Conservation (phyloP, 768 basidiomycete species). For the Paxillus involutus region DNA sequence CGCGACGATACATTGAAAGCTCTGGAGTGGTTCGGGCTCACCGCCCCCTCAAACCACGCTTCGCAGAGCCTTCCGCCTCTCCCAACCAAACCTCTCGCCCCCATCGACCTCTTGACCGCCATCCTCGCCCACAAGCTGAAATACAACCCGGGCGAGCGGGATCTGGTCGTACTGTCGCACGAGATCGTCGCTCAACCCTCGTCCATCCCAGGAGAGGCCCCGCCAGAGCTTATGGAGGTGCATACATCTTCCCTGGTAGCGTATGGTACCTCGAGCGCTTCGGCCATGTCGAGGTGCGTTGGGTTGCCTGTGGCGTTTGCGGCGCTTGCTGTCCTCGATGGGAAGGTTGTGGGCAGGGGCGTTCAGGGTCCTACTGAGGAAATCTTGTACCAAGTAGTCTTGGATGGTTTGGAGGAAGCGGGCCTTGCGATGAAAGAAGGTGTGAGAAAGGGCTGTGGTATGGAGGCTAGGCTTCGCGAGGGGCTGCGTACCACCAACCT, state of each 20-base stretch:
- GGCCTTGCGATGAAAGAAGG: slow-evolving; percentile 42
- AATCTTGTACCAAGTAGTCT: slow-evolving; percentile 60
- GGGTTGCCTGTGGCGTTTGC: slow-evolving; percentile 88
- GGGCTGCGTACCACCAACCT: slow-evolving; percentile 17
- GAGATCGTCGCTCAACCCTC: slow-evolving; percentile 58
- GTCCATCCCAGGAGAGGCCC: slow-evolving; percentile 4
- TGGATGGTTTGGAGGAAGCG: slow-evolving; percentile 56
- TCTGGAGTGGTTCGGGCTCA: slow-evolving; percentile 40
- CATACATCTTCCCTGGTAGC: slow-evolving; percentile 67
- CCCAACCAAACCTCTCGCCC: slow-evolving; percentile 42
- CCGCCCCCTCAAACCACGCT: slow-evolving; percentile 1
- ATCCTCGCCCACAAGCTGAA: slow-evolving; percentile 70
- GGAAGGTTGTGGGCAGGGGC: slow-evolving; percentile 50
- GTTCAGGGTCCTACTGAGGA: slow-evolving; percentile 66
- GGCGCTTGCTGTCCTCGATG: slow-evolving; percentile 68
- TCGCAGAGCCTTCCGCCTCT: slow-evolving; percentile 38
- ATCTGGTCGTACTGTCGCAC: slow-evolving; percentile 86
- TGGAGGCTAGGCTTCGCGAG: slow-evolving; percentile 38
- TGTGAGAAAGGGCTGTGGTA: slow-evolving; percentile 41
- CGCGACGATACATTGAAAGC: slow-evolving; percentile 36
- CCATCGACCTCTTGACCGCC: slow-evolving; percentile 74
- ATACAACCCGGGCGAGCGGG: slow-evolving; percentile 71
- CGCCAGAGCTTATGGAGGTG: slow-evolving; percentile 39
- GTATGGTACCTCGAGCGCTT: slow-evolving; percentile 57
- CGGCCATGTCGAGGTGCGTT: slow-evolving; percentile 91